Conservation (phyloP, 2,329 filamentous ascomycete species). For the Aspergillus quadrilineatus region DNA sequence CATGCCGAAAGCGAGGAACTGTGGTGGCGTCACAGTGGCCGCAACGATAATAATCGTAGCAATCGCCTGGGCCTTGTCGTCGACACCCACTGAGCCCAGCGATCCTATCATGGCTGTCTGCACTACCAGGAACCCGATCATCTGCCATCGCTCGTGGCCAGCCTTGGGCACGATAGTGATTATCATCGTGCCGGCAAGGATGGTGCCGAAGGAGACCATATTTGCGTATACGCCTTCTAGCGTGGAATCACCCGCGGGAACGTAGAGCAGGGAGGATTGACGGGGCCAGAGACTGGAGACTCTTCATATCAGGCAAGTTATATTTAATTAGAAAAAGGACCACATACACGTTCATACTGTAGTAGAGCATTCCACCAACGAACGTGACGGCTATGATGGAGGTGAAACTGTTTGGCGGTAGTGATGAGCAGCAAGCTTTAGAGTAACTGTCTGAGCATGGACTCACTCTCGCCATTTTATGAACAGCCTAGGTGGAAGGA, state of each 20-base stretch:
- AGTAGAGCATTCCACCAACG: background rate
- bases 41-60: background rate
- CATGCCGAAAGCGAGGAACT: slow-evolving; percentile 1
- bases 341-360: background rate
- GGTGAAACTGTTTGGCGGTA: background rate
- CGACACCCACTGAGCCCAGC: background rate
- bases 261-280: background rate
- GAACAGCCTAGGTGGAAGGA: background rate
- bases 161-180: background rate
- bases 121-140: background rate
- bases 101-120: background rate
- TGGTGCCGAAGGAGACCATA: slow-evolving; percentile 2
- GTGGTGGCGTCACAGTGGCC: background rate
- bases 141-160: slow-evolving; percentile 1
- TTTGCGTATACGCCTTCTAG: background rate
- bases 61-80: background rate
- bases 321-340: background rate
- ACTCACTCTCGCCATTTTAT: background rate
- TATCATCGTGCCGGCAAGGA: slow-evolving; percentile 1
- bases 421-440: no score
- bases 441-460: background rate
- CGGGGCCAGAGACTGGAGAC: background rate
- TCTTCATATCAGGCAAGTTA: background rate
- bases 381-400: background rate
- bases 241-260: background rate